Percentiles rank a stretch among this genome's conserved stretches.
These are phyloP conservation scores for Pyrus hybrid DNA, from an alignment of 331 rosid genomes.

Conservation along the genomic window DNA sequence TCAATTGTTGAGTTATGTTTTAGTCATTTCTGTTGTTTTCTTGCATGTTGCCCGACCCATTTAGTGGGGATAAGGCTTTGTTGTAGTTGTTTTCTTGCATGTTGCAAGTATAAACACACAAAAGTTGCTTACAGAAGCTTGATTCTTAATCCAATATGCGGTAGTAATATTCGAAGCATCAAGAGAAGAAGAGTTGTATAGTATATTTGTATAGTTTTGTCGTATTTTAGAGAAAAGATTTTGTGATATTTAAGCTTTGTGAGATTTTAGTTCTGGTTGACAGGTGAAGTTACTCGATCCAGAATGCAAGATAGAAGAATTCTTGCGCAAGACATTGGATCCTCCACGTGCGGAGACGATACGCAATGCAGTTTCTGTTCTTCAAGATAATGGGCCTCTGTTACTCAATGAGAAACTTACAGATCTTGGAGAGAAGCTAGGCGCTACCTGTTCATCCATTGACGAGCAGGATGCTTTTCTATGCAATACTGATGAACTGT, in stretches of 20 bases:
- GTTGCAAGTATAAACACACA: background rate
- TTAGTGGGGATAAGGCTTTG: too few relatives aligned
- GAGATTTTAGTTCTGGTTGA: conserved; percentile 5
- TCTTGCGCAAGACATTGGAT: conserved; percentile 73
- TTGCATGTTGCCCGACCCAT: too few relatives aligned
- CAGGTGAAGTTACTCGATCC: conserved; percentile 94
- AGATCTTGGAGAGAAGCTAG: conserved; percentile 78
- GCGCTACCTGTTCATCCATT: conserved; percentile 90
- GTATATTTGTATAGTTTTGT: background rate
- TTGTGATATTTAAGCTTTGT: too few relatives aligned
- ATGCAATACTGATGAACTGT: conserved; percentile 81
- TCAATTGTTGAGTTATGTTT: background rate
- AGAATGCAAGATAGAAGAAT: conserved; percentile 52
- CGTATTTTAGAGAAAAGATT: too few relatives aligned
- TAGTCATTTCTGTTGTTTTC: background rate
- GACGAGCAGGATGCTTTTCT: conserved; percentile 84
- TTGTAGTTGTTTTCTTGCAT: too few relatives aligned
- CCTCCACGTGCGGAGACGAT: conserved; percentile 79
- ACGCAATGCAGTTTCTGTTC: conserved; percentile 61
- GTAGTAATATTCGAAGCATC: background rate
- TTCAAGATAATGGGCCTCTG: conserved; percentile 91
- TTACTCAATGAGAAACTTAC: conserved; percentile 67
- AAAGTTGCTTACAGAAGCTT: too few relatives aligned
- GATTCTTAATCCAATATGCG: background rate
- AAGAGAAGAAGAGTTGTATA: background rate